Evolutionary conservation across 257 asterid genomes (phyloP).

Genomic region (Nicotiana knightiana): DNA sequence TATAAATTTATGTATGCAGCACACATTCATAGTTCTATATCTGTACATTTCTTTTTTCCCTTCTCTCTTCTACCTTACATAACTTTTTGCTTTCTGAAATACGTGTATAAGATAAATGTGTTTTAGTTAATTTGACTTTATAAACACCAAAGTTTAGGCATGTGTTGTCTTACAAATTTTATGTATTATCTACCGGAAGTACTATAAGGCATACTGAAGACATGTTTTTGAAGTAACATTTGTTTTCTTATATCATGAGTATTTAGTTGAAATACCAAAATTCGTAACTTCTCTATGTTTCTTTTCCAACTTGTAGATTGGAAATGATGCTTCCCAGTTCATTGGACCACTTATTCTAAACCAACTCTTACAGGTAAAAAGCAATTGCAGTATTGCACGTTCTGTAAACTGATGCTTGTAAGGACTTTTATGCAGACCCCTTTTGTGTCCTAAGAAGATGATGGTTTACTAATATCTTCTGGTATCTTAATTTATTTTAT

Average conservation of each 20-base stretch:
- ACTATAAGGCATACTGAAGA: background rate
- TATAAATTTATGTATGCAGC: background rate
- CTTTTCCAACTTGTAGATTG: conserved; percentile 50
- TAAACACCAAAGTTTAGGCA: background rate
- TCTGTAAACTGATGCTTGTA: background rate
- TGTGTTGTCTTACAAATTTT: background rate
- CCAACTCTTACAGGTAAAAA: conserved; percentile 63
- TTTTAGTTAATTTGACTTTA: background rate
- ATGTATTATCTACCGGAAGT: background rate
- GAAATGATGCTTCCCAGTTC: conserved; percentile 80
- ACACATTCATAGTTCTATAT: background rate
- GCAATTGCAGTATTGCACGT: background rate
- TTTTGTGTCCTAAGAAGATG: background rate
- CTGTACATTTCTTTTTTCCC: background rate
- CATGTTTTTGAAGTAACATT: background rate
- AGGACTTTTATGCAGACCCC: background rate
- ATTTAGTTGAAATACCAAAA: conserved; percentile 8
- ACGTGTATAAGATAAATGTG: background rate
- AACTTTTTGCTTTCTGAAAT: background rate
- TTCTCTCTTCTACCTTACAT: background rate
- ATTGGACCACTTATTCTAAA: conserved; percentile 82
- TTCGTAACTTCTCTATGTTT: conserved; percentile 16
- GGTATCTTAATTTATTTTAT: background rate
- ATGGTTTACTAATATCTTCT: background rate
- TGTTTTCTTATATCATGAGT: background rate